These are phyloP conservation scores for Fusarium euwallaceae DNA, from an alignment of 2,329 filamentous ascomycete species.

Conservation along the genomic window DNA sequence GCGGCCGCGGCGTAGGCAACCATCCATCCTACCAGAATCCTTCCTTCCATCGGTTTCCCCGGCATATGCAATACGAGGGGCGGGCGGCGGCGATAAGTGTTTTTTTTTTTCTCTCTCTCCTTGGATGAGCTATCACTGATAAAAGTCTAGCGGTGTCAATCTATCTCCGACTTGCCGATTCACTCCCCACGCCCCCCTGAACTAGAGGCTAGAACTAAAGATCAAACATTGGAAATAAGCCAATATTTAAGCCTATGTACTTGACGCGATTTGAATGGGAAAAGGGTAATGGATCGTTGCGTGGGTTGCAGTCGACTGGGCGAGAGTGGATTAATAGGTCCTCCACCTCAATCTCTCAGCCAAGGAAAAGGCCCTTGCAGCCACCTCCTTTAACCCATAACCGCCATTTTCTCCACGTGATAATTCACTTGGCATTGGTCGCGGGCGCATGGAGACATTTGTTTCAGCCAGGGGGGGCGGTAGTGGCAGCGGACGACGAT, in stretches of 20 bases:
- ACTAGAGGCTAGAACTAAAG: slow-evolving; percentile 33
- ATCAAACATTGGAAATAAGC: slow-evolving; percentile 35
- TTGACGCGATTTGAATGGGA: slow-evolving; percentile 1
- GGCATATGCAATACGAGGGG: neutral
- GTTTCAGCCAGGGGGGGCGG: slow-evolving; percentile 2
- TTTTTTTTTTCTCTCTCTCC: neutral
- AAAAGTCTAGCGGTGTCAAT: neutral
- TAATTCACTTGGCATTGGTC: neutral
- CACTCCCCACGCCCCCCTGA: slow-evolving; percentile 22
- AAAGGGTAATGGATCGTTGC: slow-evolving; percentile 1
- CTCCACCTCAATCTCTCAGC: slow-evolving; percentile 6
- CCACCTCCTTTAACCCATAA: slow-evolving; percentile 4
- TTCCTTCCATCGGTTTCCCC: neutral
- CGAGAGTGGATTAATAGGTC: neutral
- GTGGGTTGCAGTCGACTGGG: neutral
- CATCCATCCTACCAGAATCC: neutral
- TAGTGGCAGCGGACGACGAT: neutral
- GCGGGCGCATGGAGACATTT: neutral
- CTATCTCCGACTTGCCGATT: neutral
- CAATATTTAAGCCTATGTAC: slow-evolving; percentile 40
- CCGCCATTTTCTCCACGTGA: slow-evolving; percentile 5
- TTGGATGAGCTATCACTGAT: neutral
- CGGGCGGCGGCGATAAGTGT: neutral
- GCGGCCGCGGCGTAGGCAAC: neutral
- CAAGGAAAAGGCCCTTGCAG: neutral